Conservation (phyloP, 116 monocot genomes). For the Thalassia testudinum region DNA sequence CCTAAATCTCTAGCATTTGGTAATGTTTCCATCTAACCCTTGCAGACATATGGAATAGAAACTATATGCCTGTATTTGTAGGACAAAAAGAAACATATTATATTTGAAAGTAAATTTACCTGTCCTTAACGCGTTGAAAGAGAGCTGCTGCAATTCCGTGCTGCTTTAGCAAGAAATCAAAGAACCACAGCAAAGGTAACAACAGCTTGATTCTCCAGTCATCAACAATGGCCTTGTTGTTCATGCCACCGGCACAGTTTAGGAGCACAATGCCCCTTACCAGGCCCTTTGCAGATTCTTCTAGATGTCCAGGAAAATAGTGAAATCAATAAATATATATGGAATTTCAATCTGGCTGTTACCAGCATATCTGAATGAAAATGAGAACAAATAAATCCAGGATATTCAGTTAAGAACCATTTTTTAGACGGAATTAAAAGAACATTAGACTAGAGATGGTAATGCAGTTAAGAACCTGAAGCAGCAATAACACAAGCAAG, state of each 20-base stretch:
- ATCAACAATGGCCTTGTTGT: constrained; percentile 94
- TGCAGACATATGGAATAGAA: too few relatives aligned
- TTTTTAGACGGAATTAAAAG: too few relatives aligned
- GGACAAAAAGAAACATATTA: too few relatives aligned
- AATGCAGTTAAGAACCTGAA: constrained; percentile 31
- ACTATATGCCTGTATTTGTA: too few relatives aligned
- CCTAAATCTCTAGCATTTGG: too few relatives aligned
- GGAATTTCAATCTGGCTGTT: too few relatives aligned
- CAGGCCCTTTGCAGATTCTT: constrained; percentile 43
- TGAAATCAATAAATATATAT: too few relatives aligned
- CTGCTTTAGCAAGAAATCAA: constrained; percentile 76
- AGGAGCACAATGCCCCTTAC: constrained; percentile 82
- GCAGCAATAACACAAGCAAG: constrained; percentile 94
- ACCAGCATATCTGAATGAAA: too few relatives aligned
- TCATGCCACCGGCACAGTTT: constrained; percentile 97
- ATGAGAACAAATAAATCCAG: too few relatives aligned
- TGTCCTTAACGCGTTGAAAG: constrained; percentile 61
- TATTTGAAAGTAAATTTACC: constrained; percentile 9
- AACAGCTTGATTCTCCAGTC: constrained; percentile 93
- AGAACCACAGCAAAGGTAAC: constrained; percentile 61
- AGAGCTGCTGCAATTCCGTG: constrained; percentile 46
- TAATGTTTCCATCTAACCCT: too few relatives aligned
- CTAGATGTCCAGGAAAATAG: neutral
- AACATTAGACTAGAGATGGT: too few relatives aligned
- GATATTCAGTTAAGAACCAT: too few relatives aligned